Evolutionary conservation across 352 stramenopile species (phyloP), one percentile per base, ranked within the genome.

Genomic region (Phytopythium montanum): DNA sequence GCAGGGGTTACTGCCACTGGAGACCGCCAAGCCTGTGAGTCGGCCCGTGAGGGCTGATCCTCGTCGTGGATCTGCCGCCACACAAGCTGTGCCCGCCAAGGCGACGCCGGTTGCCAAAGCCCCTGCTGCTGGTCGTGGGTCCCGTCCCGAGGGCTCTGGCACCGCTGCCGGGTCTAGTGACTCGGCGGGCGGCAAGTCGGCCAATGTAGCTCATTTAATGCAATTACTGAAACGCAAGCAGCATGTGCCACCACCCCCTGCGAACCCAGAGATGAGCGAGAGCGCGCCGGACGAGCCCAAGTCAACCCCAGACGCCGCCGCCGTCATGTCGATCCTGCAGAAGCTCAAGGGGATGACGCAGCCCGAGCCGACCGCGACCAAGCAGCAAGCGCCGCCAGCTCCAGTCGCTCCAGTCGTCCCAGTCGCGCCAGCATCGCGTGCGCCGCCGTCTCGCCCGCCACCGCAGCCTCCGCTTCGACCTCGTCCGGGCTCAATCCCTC

Each of bases 241-340:
- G 56, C 59, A 64, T 42, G 61, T 67, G 54, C 68, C 65, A 38
- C 50, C 56, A 38, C 50, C 56, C 0, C 48, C 51, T 28, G 18
- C 54, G 29, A 62, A 41, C 28, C 39, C 50, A 63, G 54, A 46
- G 42, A 19, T 56, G n/a, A 26, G 52, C 3, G 70, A 88, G 62
- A 85, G 86, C 63, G 83, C 80, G 5, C 90, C 86, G 49, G 78
- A 86, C n/a, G 62, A 68, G 13, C 68, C 76, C 50, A 66, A 65
- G 23, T 26, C 45, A 13, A 74, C 78, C 8, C 81, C 84, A 2
- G 73, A 92, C 49, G 65, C 84, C 3, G 78, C 81, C 16, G 84
- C 83, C 13, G 86, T 95, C 29, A 95, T 94, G 84, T 94, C 82
- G 7, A 91, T 95, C 34, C 60, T 95, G 48, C 80, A 93, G 62